Conservation (phyloP, 495 filamentous ascomycete species). For the Margaritispora aquatica region DNA sequence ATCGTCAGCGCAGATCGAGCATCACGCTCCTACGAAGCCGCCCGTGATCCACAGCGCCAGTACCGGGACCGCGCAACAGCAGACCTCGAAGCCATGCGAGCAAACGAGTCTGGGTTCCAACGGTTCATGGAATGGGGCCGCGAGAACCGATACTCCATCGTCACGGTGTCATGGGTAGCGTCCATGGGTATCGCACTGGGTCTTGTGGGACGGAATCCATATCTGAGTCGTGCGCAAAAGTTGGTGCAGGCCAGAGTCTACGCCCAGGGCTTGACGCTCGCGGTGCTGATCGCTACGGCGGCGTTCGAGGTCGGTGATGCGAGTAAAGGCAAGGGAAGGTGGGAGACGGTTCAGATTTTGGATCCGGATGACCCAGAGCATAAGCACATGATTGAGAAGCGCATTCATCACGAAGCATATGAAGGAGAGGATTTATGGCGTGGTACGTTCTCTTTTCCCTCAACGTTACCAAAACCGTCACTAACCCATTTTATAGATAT, state of each 20-base stretch:
- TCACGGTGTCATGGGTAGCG: slow-evolving; percentile 76
- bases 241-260: slow-evolving; percentile 96
- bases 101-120: slow-evolving; percentile 48
- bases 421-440: slow-evolving; percentile 83
- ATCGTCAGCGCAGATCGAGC: slow-evolving; percentile 83
- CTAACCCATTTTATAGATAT: slow-evolving; percentile 44
- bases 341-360: slow-evolving; percentile 65
- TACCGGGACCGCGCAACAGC: slow-evolving; percentile 57
- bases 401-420: slow-evolving; percentile 64
- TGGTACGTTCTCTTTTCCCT: slow-evolving; percentile 39
- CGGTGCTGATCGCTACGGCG: slow-evolving; percentile 80
- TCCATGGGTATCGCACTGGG: slow-evolving; percentile 72
- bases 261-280: slow-evolving; percentile 90
- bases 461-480: not conserved
- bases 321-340: slow-evolving; percentile 65
- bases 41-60: slow-evolving; percentile 54
- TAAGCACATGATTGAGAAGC: slow-evolving; percentile 67
- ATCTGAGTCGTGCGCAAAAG: slow-evolving; percentile 76
- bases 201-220: slow-evolving; percentile 72
- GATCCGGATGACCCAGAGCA: slow-evolving; percentile 67
- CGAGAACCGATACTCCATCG: slow-evolving; percentile 85
- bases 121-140: slow-evolving; percentile 53
- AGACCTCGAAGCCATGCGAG: slow-evolving; percentile 35
- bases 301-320: slow-evolving; percentile 87
- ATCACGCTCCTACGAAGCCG: slow-evolving; percentile 66